These are phyloP conservation scores for Sanghuangporus weigelae DNA, from an alignment of 1,284 basidiomycete genomes.

Conservation along the genomic window DNA sequence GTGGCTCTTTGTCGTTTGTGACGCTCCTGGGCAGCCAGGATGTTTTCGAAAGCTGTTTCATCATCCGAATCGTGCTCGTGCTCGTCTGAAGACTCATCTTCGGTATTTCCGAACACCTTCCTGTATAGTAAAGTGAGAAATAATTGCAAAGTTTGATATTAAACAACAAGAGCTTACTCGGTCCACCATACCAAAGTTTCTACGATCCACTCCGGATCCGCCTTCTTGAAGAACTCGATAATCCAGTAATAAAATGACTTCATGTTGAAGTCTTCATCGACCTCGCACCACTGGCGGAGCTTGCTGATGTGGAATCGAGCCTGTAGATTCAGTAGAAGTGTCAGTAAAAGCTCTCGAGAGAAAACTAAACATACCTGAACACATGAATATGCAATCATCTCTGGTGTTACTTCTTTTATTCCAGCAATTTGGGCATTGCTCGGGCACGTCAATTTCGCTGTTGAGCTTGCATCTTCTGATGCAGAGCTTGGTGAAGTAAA, in stretches of 20 bases:
- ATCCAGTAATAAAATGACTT: neutral
- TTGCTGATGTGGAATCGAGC: neutral
- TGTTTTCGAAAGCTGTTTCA: neutral
- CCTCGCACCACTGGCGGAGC: neutral
- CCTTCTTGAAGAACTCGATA: neutral
- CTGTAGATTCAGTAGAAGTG: neutral
- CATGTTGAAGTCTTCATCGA: neutral
- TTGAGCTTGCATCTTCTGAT: too few relatives aligned
- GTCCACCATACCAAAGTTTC: neutral
- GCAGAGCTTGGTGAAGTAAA: neutral
- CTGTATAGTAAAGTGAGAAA: neutral
- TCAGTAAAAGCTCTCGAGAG: neutral
- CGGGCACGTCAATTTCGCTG: too few relatives aligned
- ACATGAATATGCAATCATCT: constrained; percentile 1
- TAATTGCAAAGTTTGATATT: neutral
- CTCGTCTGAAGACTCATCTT: neutral
- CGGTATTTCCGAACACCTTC: neutral
- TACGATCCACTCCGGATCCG: neutral
- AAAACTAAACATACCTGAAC: neutral
- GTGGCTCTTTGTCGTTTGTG: too few relatives aligned
- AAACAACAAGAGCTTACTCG: neutral
- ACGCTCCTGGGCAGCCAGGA: too few relatives aligned
- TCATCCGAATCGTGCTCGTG: neutral
- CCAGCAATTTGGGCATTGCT: neutral
- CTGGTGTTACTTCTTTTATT: neutral